These are phyloP conservation scores for Inga leiocalycina DNA, from an alignment of 306 rosid species.

Conservation along the genomic window DNA sequence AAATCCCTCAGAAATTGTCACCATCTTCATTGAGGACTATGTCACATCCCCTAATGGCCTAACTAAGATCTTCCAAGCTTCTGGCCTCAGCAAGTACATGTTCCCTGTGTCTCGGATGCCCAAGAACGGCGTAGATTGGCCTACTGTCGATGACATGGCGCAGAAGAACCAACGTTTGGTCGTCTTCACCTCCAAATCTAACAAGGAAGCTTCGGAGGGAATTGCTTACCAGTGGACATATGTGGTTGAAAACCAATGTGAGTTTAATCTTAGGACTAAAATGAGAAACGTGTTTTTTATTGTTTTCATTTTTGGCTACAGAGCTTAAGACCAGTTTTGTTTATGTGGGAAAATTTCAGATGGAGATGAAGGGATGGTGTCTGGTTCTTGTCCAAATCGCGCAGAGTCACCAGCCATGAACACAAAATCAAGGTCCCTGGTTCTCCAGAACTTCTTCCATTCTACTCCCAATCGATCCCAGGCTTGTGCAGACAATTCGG, in stretches of 20 bases:
- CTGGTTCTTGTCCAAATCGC: conserved; percentile 74
- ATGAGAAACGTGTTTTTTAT: not conserved
- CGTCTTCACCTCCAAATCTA: conserved; percentile 71
- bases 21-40: conserved; percentile 91
- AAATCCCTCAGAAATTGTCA: conserved; percentile 80
- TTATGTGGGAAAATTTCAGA: conserved; percentile 52
- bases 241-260: conserved; percentile 88
- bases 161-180: conserved; percentile 77
- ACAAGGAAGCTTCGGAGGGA: conserved; percentile 84
- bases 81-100: conserved; percentile 61
- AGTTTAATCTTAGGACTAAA: conserved; percentile 35
- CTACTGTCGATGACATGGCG: conserved; percentile 81
- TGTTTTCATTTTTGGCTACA: not conserved
- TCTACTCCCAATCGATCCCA: conserved; percentile 59
- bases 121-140: conserved; percentile 78
- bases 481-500: conserved; percentile 77
- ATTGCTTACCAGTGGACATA: conserved; percentile 84
- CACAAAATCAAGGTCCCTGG: conserved; percentile 62
- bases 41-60: conserved; percentile 70
- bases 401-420: conserved; percentile 71
- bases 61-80: conserved; percentile 66
- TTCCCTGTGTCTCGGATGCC: conserved; percentile 80
- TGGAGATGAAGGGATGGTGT: conserved; percentile 77
- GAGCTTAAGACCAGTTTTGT: conserved; percentile 16
- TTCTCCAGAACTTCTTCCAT: conserved; percentile 71